A percentile compares a stretch with the other conserved stretches of the same genome.
Evolutionary conservation across 495 filamentous ascomycete genomes (phyloP).

Genomic region (Hypoxylon fuscum): DNA sequence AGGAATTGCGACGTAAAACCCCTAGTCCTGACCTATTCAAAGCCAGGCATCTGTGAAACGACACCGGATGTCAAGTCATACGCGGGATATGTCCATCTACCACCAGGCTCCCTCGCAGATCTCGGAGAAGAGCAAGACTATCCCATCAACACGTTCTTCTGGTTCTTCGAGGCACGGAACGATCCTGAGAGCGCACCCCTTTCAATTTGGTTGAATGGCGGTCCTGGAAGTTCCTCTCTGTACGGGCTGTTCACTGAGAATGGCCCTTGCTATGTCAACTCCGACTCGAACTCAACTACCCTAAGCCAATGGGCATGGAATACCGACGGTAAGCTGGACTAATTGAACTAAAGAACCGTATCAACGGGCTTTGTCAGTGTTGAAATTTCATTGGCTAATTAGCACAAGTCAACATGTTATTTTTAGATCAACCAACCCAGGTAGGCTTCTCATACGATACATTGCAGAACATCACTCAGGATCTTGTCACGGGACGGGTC

Average conservation of each 20-base stretch:
- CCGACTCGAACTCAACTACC: constrained; percentile 45
- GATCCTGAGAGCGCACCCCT: constrained; percentile 52
- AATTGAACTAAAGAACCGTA: too few relatives aligned
- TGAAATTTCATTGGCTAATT: constrained; percentile 19
- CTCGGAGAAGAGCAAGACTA: constrained; percentile 42
- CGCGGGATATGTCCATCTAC: constrained; percentile 45
- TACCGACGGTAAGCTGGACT: constrained; percentile 43
- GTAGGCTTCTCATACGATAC: constrained; percentile 50
- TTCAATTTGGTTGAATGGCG: constrained; percentile 47
- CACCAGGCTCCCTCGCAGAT: constrained; percentile 39
- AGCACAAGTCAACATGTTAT: constrained; percentile 46
- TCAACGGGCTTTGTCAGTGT: too few relatives aligned
- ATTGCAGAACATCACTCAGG: constrained; percentile 53
- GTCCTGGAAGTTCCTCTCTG: constrained; percentile 42
- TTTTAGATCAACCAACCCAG: constrained; percentile 47
- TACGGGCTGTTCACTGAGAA: constrained; percentile 46
- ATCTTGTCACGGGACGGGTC: constrained; percentile 53
- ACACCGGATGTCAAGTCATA: constrained; percentile 46
- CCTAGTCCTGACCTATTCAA: constrained; percentile 10
- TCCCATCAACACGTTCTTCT: constrained; percentile 49
- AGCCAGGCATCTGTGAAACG: constrained; percentile 48
- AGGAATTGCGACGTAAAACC: not conserved
- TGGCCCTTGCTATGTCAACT: constrained; percentile 45
- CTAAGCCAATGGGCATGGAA: constrained; percentile 48
- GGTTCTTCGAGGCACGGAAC: constrained; percentile 52